Conservation (phyloP, 2,329 filamentous ascomycete genomes). For the Botrytis sinoallii region DNA sequence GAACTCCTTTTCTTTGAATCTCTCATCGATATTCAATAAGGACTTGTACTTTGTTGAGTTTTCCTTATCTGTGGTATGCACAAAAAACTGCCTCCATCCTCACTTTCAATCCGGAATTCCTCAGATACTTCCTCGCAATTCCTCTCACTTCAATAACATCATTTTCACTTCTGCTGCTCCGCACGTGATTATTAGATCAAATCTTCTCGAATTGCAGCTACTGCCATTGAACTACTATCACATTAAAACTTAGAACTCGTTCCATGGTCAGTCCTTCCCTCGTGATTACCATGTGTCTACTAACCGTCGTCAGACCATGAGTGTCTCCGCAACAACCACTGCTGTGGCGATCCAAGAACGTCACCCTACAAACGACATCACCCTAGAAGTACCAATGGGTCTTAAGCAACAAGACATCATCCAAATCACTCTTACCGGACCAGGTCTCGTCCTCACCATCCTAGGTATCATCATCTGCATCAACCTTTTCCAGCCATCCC, state of each 20-base stretch:
- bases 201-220: background rate
- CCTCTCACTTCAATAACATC: background rate
- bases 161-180: background rate
- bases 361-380: slow-evolving; percentile 18
- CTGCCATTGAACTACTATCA: background rate
- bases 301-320: slow-evolving; percentile 5
- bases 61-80: background rate
- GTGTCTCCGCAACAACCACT: background rate
- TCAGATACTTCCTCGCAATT: background rate
- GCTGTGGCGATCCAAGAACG: background rate
- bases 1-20: background rate
- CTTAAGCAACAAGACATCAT: slow-evolving; percentile 33
- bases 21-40: background rate
- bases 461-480: slow-evolving; percentile 51
- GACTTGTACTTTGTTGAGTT: background rate
- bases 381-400: slow-evolving; percentile 25
- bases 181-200: slow-evolving; percentile 6
- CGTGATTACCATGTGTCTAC: background rate
- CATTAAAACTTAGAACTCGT: background rate
- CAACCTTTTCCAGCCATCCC: slow-evolving; percentile 48
- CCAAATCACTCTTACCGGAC: slow-evolving; percentile 34
- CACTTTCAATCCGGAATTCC: background rate
- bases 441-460: slow-evolving; percentile 45
- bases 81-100: background rate
- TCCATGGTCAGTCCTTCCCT: background rate